These are phyloP conservation scores for Aeschynomene evenia DNA, from an alignment of 306 rosid species.

Conservation along the genomic window DNA sequence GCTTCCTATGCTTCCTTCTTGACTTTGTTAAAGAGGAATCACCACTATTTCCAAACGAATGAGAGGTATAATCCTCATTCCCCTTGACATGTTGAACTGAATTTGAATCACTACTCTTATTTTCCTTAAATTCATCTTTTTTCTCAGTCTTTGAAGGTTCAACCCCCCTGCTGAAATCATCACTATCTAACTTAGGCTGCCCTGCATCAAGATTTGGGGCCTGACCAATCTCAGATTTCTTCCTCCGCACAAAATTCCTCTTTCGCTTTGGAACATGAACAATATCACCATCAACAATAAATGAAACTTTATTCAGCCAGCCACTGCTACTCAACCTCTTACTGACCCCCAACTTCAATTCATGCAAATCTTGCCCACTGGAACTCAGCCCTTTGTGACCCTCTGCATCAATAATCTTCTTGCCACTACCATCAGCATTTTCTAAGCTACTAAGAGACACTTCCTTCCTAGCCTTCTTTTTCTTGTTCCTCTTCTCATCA, in stretches of 20 bases:
- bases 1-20: constrained; percentile 50
- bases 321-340: constrained; percentile 48
- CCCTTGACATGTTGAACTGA: constrained; percentile 43
- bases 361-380: constrained; percentile 41
- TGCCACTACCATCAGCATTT: constrained; percentile 56
- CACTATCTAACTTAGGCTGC: constrained; percentile 47
- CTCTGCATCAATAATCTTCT: constrained; percentile 50
- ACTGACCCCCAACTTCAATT: constrained; percentile 42
- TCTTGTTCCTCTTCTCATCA: constrained; percentile 49
- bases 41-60: constrained; percentile 53
- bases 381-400: constrained; percentile 42
- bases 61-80: constrained; percentile 44
- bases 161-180: constrained; percentile 37
- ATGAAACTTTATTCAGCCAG: constrained; percentile 44
- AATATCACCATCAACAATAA: constrained; percentile 46
- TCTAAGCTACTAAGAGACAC: constrained; percentile 72
- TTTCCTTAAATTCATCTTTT: constrained; percentile 48
- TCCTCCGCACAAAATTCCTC: constrained; percentile 72
- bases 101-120: constrained; percentile 44
- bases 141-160: constrained; percentile 39
- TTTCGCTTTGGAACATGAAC: constrained; percentile 81
- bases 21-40: constrained; percentile 47
- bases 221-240: constrained; percentile 49
- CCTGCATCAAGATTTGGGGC: constrained; percentile 32
- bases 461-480: constrained; percentile 64